phyloP scores from a whole-genome alignment of 805 yeast species.

The Cyberlindnera xylosilytica region DNA sequence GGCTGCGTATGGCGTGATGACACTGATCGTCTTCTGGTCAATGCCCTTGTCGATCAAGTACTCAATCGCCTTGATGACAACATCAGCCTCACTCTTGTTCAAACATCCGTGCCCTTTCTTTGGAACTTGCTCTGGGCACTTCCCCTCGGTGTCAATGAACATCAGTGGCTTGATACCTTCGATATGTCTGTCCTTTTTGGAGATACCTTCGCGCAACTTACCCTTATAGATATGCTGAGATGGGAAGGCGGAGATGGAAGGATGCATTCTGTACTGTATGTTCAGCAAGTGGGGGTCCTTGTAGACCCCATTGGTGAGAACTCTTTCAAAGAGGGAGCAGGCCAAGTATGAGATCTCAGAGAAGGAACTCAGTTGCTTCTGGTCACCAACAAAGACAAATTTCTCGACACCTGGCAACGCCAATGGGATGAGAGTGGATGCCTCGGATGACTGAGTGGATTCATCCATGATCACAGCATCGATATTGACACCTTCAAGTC shows the following conservation, averaged over 20 bases:
- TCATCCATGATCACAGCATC: constrained; percentile 79
- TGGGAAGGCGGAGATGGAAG: constrained; percentile 57
- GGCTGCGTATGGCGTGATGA: constrained; percentile 74
- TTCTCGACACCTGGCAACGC: constrained; percentile 65
- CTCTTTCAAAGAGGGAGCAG: constrained; percentile 66
- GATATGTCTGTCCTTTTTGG: constrained; percentile 44
- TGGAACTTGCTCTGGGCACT: too few species aligned
- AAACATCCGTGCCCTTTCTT: too few species aligned
- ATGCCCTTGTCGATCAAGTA: too few species aligned
- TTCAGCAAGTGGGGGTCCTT: constrained; percentile 63
- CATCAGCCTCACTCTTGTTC: too few species aligned
- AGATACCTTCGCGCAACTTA: constrained; percentile 53
- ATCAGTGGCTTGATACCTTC: constrained; percentile 51
- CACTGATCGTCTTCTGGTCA: too few species aligned
- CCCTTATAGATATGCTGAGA: constrained; percentile 47
- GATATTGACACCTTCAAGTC: constrained; percentile 55
- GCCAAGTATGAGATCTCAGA: constrained; percentile 65
- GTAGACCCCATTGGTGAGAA: constrained; percentile 58
- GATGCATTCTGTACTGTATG: constrained; percentile 69
- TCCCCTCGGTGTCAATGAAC: constrained; percentile 49
- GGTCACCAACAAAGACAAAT: constrained; percentile 73
- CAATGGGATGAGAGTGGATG: constrained; percentile 65
- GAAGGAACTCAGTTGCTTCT: constrained; percentile 69
- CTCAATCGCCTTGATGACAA: constrained; percentile 33
- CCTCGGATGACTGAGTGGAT: constrained; percentile 74